phyloP scores from a whole-genome alignment of 345 rosid genomes.

The Eucalyptus erythrocorys region DNA sequence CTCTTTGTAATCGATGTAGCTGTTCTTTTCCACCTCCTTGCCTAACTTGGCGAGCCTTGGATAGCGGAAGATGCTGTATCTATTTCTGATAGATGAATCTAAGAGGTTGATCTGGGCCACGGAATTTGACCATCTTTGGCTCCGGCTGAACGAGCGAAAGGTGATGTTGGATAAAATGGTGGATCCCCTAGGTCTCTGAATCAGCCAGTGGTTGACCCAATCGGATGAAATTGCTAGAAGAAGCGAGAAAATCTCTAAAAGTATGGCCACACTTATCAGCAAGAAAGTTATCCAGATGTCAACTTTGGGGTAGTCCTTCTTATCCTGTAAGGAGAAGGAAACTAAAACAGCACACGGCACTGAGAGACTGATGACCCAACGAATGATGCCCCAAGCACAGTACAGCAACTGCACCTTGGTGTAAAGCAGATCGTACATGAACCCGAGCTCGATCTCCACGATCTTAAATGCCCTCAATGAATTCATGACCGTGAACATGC shows the following conservation, averaged over 20 bases:
- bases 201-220: background rate
- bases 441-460: constrained; percentile 11
- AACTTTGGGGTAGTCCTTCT: background rate
- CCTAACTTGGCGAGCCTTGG: background rate
- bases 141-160: background rate
- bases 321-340: background rate
- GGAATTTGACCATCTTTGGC: background rate
- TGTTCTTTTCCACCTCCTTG: background rate
- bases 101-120: background rate
- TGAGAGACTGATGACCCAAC: background rate
- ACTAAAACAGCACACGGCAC: background rate
- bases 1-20: no score
- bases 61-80: background rate
- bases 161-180: background rate
- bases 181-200: background rate
- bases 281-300: background rate
- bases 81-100: background rate
- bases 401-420: constrained; percentile 1
- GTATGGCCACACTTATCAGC: background rate
- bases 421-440: constrained; percentile 11
- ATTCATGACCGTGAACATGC: background rate
- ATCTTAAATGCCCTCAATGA: constrained; percentile 1
- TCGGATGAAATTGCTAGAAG: background rate
- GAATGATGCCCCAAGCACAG: background rate
- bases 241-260: background rate